Evolutionary conservation across 1,139 yeast species (phyloP).

Genomic region (Saccharomyces hybrid): DNA sequence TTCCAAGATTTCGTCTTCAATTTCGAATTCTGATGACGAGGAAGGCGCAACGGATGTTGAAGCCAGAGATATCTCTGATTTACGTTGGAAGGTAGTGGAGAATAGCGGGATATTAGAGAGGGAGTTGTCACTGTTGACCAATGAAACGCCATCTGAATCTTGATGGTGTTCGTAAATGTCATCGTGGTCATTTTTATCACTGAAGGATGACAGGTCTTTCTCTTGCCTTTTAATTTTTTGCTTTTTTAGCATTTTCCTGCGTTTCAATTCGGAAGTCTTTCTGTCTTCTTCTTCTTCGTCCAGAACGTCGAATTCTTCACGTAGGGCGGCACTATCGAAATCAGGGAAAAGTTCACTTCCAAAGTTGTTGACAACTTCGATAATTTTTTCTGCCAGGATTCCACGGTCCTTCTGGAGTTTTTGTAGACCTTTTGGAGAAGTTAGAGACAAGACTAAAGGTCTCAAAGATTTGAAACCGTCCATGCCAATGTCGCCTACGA

Average conservation of each 20-base stretch:
- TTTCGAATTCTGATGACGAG: constrained; percentile 20
- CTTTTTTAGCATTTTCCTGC: constrained; percentile 26
- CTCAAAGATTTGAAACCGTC: constrained; percentile 76
- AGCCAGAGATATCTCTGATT: constrained; percentile 11
- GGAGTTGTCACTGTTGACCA: constrained; percentile 31
- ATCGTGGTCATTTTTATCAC: neutral
- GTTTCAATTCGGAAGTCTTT: constrained; percentile 26
- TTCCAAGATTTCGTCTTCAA: constrained; percentile 13
- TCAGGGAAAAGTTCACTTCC: constrained; percentile 64
- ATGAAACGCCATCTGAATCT: constrained; percentile 30
- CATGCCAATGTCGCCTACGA: constrained; percentile 89
- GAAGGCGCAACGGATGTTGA: constrained; percentile 11
- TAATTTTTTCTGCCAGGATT: constrained; percentile 40
- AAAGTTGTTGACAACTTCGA: constrained; percentile 48
- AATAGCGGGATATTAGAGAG: constrained; percentile 30
- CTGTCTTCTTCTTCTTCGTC: constrained; percentile 21
- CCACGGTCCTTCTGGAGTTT: constrained; percentile 44
- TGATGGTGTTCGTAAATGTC: constrained; percentile 11
- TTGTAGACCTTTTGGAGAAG: constrained; percentile 40
- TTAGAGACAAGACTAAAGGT: constrained; percentile 71
- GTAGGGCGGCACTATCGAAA: constrained; percentile 32
- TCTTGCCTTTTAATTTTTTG: constrained; percentile 12
- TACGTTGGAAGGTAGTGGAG: constrained; percentile 16
- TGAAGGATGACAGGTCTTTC: constrained; percentile 1
- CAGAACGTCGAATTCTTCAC: constrained; percentile 13